phyloP scores from a whole-genome alignment of 2,329 filamentous ascomycete species.

The Endothia cerciana region DNA sequence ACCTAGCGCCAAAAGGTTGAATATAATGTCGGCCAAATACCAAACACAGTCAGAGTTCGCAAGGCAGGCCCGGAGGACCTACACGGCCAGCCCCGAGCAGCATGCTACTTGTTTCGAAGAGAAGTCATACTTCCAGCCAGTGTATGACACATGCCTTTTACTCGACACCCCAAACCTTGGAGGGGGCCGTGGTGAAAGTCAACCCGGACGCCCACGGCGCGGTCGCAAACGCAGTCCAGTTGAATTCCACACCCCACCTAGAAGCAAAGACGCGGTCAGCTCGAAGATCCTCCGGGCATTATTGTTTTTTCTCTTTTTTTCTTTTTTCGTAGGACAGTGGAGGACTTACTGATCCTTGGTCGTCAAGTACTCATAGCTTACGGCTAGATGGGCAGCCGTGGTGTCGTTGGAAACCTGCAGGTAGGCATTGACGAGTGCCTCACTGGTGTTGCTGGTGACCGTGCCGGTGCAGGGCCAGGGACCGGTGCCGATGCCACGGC shows the following conservation, averaged over 20 bases:
- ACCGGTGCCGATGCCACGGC: conserved; percentile 14
- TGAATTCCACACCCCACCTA: conserved; percentile 9
- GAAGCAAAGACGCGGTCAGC: background rate
- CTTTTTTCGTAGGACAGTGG: background rate
- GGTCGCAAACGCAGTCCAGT: conserved; percentile 4
- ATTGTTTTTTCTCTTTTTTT: too few relatives aligned
- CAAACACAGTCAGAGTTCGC: background rate
- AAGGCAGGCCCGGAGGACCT: background rate
- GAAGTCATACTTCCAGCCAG: background rate
- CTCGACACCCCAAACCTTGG: conserved; percentile 24
- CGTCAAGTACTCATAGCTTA: conserved; percentile 27
- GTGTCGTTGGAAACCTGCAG: conserved; percentile 21
- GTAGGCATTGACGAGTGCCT: conserved; percentile 18
- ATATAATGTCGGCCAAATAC: background rate
- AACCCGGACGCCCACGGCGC: conserved; percentile 5
- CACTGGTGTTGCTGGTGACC: conserved; percentile 10
- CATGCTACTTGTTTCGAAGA: background rate
- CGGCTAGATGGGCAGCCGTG: conserved; percentile 22
- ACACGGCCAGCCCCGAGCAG: background rate
- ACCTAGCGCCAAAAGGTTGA: background rate
- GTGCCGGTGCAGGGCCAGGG: conserved; percentile 17
- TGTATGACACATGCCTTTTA: conserved; percentile 1
- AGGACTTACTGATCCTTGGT: conserved; percentile 16
- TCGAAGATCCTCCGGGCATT: background rate
- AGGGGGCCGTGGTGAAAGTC: conserved; percentile 15